Evolutionary conservation across 176 grass and related monocot species (phyloP).

Genomic region (Musa acuminata): DNA sequence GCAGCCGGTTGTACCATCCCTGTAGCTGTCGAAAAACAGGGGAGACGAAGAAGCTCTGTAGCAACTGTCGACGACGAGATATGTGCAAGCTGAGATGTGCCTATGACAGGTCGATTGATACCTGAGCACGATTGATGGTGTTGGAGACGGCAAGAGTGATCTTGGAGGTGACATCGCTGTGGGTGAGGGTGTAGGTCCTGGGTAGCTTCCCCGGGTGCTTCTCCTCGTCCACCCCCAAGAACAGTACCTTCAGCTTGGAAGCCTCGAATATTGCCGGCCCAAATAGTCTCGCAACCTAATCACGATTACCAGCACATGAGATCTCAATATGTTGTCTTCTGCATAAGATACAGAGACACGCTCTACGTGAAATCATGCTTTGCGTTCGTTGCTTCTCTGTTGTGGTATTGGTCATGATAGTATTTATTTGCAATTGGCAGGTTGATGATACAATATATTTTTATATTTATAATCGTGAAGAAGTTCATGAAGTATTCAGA

Average conservation of each 20-base stretch:
- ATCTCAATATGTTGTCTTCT: too few relatives aligned
- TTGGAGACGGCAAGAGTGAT: constrained; percentile 85
- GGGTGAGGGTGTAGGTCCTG: constrained; percentile 86
- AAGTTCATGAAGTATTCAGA: too few relatives aligned
- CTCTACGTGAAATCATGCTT: too few relatives aligned
- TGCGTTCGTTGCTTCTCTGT: too few relatives aligned
- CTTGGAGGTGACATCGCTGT: constrained; percentile 85
- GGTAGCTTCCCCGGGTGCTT: constrained; percentile 50
- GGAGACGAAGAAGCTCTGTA: not conserved
- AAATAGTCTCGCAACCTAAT: constrained; percentile 73
- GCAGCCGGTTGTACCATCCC: constrained; percentile 88
- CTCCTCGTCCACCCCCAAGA: constrained; percentile 69
- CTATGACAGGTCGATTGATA: not conserved
- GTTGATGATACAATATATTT: too few relatives aligned
- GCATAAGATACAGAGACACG: too few relatives aligned
- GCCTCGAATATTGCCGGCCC: constrained; percentile 92
- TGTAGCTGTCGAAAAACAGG: constrained; percentile 39
- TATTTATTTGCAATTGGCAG: too few relatives aligned
- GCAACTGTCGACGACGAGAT: too few relatives aligned
- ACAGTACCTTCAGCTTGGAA: constrained; percentile 94
- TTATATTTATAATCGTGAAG: too few relatives aligned
- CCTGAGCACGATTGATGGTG: constrained; percentile 72
- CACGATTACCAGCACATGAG: not conserved
- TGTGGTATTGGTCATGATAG: too few relatives aligned
- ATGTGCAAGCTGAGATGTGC: too few relatives aligned